Evolutionary conservation across 495 filamentous ascomycete species (phyloP).

Genomic region (Xeromyces bisporus): DNA sequence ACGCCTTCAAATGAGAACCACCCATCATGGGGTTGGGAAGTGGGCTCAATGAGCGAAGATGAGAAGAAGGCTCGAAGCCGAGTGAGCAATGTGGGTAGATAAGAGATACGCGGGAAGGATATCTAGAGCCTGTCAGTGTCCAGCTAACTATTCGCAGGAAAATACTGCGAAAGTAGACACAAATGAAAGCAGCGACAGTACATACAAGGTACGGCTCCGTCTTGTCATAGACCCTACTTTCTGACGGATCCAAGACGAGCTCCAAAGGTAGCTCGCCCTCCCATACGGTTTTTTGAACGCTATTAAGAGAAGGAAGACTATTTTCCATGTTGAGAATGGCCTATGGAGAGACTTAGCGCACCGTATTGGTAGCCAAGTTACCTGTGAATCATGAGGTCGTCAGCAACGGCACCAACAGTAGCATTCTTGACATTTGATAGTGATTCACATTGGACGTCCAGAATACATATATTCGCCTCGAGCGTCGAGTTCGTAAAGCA

Average conservation of each 20-base stretch:
- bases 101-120: conserved; percentile 37
- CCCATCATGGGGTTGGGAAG: conserved; percentile 37
- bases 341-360: too few relatives aligned
- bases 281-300: conserved; percentile 34
- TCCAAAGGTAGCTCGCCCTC: conserved; percentile 33
- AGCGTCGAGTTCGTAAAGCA: too few relatives aligned
- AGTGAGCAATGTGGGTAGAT: conserved; percentile 61
- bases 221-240: conserved; percentile 36
- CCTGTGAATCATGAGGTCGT: too few relatives aligned
- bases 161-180: not conserved
- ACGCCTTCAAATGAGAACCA: conserved; percentile 63
- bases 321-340: conserved; percentile 11
- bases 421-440: too few relatives aligned
- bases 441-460: too few relatives aligned
- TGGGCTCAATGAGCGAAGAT: conserved; percentile 49
- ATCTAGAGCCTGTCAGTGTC: conserved; percentile 13
- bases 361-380: too few relatives aligned
- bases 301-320: conserved; percentile 9
- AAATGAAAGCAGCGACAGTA: not conserved
- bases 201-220: conserved; percentile 37
- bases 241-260: conserved; percentile 33
- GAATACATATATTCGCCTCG: too few relatives aligned
- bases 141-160: not conserved
- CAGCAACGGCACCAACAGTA: too few relatives aligned
- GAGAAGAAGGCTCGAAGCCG: conserved; percentile 63